These are phyloP conservation scores for Podaxis sp. DNA, from an alignment of 768 basidiomycete species.

Conservation along the genomic window DNA sequence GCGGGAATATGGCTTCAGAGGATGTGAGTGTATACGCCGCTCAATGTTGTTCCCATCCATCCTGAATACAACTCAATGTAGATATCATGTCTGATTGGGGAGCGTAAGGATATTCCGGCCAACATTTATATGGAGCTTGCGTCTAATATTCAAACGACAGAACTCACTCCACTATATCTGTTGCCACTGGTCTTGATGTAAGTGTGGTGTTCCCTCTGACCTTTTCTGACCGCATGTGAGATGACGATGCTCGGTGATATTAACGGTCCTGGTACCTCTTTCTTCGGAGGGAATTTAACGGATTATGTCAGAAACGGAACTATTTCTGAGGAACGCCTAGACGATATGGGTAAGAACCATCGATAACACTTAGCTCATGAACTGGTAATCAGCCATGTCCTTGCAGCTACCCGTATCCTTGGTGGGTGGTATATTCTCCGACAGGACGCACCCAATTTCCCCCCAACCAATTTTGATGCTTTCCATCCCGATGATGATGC, in stretches of 20 bases:
- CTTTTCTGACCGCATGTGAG: conserved; percentile 22
- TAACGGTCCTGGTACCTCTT: conserved; percentile 42
- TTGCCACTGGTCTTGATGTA: conserved; percentile 61
- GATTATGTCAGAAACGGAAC: conserved; percentile 66
- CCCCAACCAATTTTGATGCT: conserved; percentile 67
- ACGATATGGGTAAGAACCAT: conserved; percentile 64
- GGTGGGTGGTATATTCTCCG: conserved; percentile 64
- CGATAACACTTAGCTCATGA: too few species aligned
- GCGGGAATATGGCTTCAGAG: conserved; percentile 72
- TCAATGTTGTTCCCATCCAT: background rate
- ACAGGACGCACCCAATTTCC: conserved; percentile 62
- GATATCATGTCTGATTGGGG: conserved; percentile 75
- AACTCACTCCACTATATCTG: conserved; percentile 57
- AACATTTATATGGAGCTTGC: background rate
- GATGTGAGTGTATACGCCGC: conserved; percentile 36
- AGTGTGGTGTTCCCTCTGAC: conserved; percentile 2
- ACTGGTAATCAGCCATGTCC: background rate
- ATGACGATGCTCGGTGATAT: conserved; percentile 72
- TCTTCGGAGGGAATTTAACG: conserved; percentile 67
- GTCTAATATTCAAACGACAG: conserved; percentile 14
- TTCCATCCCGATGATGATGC: conserved; percentile 46
- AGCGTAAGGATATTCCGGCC: conserved; percentile 34
- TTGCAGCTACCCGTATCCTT: conserved; percentile 65
- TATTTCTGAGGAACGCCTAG: conserved; percentile 58
- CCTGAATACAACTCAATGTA: conserved; percentile 12